Evolutionary conservation across 2,329 filamentous ascomycete genomes (phyloP).

Genomic region (Ilyonectria destructans): DNA sequence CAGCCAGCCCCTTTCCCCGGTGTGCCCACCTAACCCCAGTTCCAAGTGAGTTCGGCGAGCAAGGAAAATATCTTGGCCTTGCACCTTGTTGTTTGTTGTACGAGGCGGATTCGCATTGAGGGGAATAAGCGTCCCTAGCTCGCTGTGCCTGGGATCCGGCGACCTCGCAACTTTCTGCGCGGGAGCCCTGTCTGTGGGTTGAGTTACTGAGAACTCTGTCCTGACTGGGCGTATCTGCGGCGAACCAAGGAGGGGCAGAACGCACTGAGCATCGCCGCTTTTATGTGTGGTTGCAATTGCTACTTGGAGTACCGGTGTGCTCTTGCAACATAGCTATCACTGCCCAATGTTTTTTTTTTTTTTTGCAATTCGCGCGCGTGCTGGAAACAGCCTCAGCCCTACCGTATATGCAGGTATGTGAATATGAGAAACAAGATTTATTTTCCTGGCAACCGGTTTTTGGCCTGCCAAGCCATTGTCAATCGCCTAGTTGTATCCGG

Average conservation of each 20-base stretch:
- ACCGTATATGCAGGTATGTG: slow-evolving; percentile 22
- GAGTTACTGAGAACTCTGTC: not conserved
- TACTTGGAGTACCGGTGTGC: not conserved
- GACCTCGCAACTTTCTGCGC: not conserved
- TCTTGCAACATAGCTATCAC: not conserved
- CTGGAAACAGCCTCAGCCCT: slow-evolving; percentile 15
- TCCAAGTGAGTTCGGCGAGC: not conserved
- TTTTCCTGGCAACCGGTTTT: not conserved
- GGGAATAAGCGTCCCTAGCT: not conserved
- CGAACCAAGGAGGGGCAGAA: not conserved
- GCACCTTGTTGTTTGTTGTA: not conserved
- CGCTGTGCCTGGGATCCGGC: not conserved
- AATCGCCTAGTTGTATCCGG: not conserved
- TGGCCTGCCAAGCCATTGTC: slow-evolving; percentile 8
- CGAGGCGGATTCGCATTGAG: slow-evolving; percentile 11
- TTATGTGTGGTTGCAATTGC: slow-evolving; percentile 1
- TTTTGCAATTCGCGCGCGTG: not conserved
- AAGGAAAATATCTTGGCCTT: slow-evolving; percentile 5
- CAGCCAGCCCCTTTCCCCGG: slow-evolving; percentile 3
- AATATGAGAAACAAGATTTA: not conserved
- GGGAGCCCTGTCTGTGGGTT: not conserved
- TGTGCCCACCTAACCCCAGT: slow-evolving; percentile 7
- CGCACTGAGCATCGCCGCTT: slow-evolving; percentile 3
- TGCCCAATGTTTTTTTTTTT: not conserved
- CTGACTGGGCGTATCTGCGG: not conserved